A percentile compares a stretch with the other conserved stretches of the same genome.
Conservation (phyloP, 2,329 filamentous ascomycete genomes). For the Pseudopyricularia cyperi region DNA sequence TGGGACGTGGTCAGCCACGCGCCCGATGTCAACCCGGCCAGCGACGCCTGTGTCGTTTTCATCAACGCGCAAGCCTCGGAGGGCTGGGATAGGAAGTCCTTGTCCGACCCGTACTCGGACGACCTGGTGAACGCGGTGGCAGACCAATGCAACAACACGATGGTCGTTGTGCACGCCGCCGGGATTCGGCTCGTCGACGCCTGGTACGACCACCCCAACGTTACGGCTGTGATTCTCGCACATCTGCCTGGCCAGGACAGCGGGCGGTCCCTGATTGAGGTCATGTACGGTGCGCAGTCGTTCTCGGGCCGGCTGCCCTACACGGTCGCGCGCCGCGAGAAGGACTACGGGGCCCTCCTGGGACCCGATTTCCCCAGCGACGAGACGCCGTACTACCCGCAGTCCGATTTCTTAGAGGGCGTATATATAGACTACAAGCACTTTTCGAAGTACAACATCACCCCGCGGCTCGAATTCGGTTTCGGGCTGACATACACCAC, state of each 20-base stretch:
- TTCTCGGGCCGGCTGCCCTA: conserved; percentile 48
- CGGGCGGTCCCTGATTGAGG: conserved; percentile 37
- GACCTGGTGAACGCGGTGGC: conserved; percentile 43
- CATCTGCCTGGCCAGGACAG: conserved; percentile 53
- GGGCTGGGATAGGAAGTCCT: conserved; percentile 47
- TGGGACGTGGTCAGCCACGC: conserved; percentile 39
- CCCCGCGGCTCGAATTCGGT: conserved; percentile 41
- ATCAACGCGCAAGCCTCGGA: conserved; percentile 61
- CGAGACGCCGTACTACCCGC: conserved; percentile 36
- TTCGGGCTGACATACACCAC: conserved; percentile 43
- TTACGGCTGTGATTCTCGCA: conserved; percentile 50
- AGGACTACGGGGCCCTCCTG: conserved; percentile 38
- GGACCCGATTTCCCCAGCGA: conserved; percentile 29
- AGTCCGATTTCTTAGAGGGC: conserved; percentile 38
- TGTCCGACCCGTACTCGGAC: conserved; percentile 55
- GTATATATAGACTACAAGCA: conserved; percentile 40
- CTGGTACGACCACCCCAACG: conserved; percentile 49
- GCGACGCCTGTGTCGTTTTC: conserved; percentile 56
- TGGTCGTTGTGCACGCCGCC: conserved; percentile 53
- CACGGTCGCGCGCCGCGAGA: conserved; percentile 42
- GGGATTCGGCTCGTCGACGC: conserved; percentile 46
- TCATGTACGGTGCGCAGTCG: conserved; percentile 44
- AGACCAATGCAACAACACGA: conserved; percentile 43
- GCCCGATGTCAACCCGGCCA: conserved; percentile 32
- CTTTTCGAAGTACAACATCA: conserved; percentile 34